Evolutionary conservation across 805 yeast species (phyloP).

Genomic region (Saccharomycopsis sp.): DNA sequence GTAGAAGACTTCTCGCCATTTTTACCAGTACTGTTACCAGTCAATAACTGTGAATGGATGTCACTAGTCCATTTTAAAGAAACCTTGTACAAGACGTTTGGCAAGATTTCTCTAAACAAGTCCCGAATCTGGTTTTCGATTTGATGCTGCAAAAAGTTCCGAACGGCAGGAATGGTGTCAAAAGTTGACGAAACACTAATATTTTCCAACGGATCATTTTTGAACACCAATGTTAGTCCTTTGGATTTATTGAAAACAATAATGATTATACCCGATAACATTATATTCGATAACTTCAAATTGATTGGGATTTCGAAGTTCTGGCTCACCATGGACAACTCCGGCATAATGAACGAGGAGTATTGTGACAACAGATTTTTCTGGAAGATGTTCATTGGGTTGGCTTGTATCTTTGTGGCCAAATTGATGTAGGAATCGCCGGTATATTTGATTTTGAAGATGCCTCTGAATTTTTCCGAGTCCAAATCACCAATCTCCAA

Average conservation of each 20-base stretch:
- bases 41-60: slow-evolving; percentile 24
- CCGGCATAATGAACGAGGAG: slow-evolving; percentile 53
- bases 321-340: slow-evolving; percentile 54
- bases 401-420: slow-evolving; percentile 76
- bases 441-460: slow-evolving; percentile 63
- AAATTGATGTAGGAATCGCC: slow-evolving; percentile 73
- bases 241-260: slow-evolving; percentile 74
- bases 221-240: slow-evolving; percentile 78
- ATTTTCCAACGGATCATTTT: slow-evolving; percentile 80
- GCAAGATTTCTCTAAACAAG: slow-evolving; percentile 74
- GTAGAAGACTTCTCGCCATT: no score
- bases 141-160: slow-evolving; percentile 72
- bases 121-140: slow-evolving; percentile 75
- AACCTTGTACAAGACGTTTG: slow-evolving; percentile 68
- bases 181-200: slow-evolving; percentile 81
- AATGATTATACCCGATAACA: slow-evolving; percentile 71
- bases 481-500: slow-evolving; percentile 78
- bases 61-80: slow-evolving; percentile 51
- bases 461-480: slow-evolving; percentile 68
- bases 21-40: slow-evolving; percentile 5
- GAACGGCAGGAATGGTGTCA: slow-evolving; percentile 74
- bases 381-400: slow-evolving; percentile 62
- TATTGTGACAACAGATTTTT: slow-evolving; percentile 29
- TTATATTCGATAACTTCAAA: slow-evolving; percentile 61
- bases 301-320: slow-evolving; percentile 73